Percentiles rank a stretch among this genome's conserved stretches.
These are phyloP conservation scores for Lepraria neglecta DNA, from an alignment of 495 filamentous ascomycete species.

Conservation along the genomic window DNA sequence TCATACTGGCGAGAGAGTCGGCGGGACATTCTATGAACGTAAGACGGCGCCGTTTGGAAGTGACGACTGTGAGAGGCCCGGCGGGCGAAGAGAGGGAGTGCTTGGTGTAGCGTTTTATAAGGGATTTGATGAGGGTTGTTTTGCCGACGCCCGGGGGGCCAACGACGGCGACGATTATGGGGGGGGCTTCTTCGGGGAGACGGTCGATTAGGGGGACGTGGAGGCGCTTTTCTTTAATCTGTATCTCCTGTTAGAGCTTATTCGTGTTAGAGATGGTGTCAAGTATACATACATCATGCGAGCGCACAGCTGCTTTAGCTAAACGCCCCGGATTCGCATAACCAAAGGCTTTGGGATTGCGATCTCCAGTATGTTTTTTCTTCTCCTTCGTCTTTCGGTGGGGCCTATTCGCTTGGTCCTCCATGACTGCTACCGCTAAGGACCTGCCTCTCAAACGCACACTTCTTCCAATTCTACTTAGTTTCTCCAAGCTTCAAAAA, in stretches of 20 bases:
- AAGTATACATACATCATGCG: conserved; percentile 67
- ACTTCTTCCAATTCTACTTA: background rate
- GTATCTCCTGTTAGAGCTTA: no score
- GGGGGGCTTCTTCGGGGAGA: conserved; percentile 91
- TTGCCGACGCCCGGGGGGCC: conserved; percentile 85
- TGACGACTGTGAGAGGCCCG: conserved; percentile 90
- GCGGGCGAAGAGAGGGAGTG: conserved; percentile 83
- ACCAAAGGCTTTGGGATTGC: conserved; percentile 88
- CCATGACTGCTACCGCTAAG: conserved; percentile 47
- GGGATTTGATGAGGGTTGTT: conserved; percentile 79
- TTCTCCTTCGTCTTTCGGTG: conserved; percentile 88
- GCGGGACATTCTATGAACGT: conserved; percentile 96
- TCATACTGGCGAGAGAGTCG: conserved; percentile 84
- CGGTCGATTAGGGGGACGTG: conserved; percentile 95
- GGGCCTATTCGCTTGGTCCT: conserved; percentile 75
- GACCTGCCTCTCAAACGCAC: background rate
- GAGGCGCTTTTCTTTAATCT: conserved; percentile 90
- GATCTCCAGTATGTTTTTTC: conserved; percentile 69
- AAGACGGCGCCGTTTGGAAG: conserved; percentile 82
- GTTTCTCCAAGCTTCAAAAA: conserved; percentile 2
- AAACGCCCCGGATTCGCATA: conserved; percentile 79
- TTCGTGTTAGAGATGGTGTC: no score
- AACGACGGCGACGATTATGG: conserved; percentile 83
- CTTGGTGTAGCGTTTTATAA: conserved; percentile 91
- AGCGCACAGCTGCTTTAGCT: conserved; percentile 75